These are phyloP conservation scores for Malania oleifera DNA, from an alignment of 164 flowering plant species.

Conservation along the genomic window DNA sequence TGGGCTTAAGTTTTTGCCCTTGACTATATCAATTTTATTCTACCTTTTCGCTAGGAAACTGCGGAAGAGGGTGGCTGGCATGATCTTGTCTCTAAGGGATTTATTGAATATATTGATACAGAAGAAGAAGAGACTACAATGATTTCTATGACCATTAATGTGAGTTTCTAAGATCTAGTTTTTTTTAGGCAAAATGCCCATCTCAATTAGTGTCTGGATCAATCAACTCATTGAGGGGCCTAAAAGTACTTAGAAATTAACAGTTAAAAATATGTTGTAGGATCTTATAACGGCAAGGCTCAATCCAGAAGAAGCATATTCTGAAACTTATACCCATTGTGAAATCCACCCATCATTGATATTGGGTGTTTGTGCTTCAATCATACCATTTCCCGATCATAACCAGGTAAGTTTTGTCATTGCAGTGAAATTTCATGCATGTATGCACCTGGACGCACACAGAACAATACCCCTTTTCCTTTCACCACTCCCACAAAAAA, in stretches of 20 bases:
- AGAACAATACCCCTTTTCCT: neutral
- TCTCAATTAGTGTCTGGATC: too few relatives aligned
- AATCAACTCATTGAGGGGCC: neutral
- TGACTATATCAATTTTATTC: conserved; percentile 5
- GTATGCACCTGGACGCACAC: neutral
- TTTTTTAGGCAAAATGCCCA: neutral
- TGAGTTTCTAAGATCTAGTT: conserved; percentile 27
- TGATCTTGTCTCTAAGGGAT: conserved; percentile 87
- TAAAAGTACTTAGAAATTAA: neutral
- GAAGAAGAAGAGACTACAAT: conserved; percentile 99
- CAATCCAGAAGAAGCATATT: conserved; percentile 81
- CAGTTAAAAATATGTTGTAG: conserved; percentile 29
- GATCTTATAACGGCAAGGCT: conserved; percentile 72
- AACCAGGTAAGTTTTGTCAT: conserved; percentile 57
- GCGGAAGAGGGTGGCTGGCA: conserved; percentile 95
- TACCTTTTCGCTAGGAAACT: conserved; percentile 45
- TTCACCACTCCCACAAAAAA: neutral
- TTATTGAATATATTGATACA: conserved; percentile 86
- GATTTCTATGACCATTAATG: conserved; percentile 97
- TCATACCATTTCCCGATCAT: conserved; percentile 98
- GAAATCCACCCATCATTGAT: conserved; percentile 97
- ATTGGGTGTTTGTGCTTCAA: conserved; percentile 98
- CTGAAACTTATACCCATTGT: conserved; percentile 91
- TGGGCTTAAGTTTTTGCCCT: neutral
- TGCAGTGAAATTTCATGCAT: neutral